Base-by-base conservation (phyloP, 257 asterid species). In the Solanum rostratum region DNA sequence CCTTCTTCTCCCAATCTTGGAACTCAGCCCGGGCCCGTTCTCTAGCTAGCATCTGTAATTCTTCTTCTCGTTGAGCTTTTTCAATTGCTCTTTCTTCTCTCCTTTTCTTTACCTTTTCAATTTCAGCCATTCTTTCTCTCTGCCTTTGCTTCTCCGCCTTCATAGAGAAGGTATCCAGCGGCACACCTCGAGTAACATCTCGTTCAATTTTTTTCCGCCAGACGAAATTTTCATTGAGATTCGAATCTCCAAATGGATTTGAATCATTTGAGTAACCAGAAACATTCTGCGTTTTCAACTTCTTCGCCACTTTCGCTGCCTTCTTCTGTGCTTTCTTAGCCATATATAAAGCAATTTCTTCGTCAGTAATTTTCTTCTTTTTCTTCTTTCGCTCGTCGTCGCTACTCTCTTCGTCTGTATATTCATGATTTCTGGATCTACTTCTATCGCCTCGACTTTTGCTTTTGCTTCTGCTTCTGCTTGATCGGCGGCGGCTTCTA, bases 1-100 rank as follows among this genome's bases (percentile, higher is more conserved):
- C 99, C 87, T 95, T 96, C 95, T 96, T 96, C 91, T 96, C 99
- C 99, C 98, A 96, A 86, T 96, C 99, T 11, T 96, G 98, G 85
- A 93, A 95, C 91, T 96, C 99, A 19, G 99, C 99, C 52, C 97
- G 93, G 41, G 98, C 99, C 30, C 98, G 95, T 88, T 96, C 99
- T 88, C 99, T 91, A 15, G 98, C 98, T 89, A 96, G 83, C 89
- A 93, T 79, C 52, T 97, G 96, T 98, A 97, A 92, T 89, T 97
- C 99, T 90, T 97, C 99, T 90, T 97, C 98, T 39, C 91, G 98
- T 66, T 93, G 99, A 29, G 99, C 99, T 90, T 96, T 96, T 88
- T 96, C 98, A 53, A 95, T 84, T 14, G 98, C 99, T 85, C 99
- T 91, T 86, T 96, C 98, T 88, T 96, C 99, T 87, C 99, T 93